Percentiles rank a stretch among this genome's conserved stretches.
Conservation (phyloP, 768 basidiomycete species). For the Rhodotorula toruloides region DNA sequence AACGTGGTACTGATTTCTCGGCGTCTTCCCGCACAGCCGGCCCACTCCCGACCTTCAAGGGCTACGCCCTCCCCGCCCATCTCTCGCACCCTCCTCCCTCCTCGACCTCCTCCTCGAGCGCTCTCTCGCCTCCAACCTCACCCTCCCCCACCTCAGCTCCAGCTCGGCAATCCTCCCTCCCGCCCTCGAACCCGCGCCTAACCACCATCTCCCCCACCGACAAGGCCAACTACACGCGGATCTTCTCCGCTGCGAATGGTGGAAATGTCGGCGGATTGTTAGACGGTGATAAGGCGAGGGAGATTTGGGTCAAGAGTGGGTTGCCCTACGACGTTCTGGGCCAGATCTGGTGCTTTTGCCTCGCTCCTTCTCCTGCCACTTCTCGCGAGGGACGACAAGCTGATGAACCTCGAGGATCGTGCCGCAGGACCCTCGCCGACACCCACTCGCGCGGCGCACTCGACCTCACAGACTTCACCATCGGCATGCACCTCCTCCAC, state of each 20-base stretch:
- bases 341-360: conserved; percentile 72
- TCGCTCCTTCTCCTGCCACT: too few relatives aligned
- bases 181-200: not conserved
- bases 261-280: conserved; percentile 72
- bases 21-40: conserved; percentile 59
- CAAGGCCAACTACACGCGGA: conserved; percentile 69
- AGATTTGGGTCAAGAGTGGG: conserved; percentile 85
- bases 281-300: conserved; percentile 77
- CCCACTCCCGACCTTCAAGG: conserved; percentile 73
- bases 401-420: too few relatives aligned
- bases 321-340: conserved; percentile 78
- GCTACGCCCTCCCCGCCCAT: conserved; percentile 55
- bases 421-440: conserved; percentile 80
- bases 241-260: conserved; percentile 61
- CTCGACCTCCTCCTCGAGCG: not conserved
- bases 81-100: conserved; percentile 52
- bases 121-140: conserved; percentile 21
- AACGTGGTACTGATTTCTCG: too few relatives aligned
- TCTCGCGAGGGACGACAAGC: too few relatives aligned
- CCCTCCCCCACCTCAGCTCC: conserved; percentile 7
- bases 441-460: conserved; percentile 84
- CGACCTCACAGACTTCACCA: conserved; percentile 83
- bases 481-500: conserved; percentile 80
- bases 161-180: not conserved
- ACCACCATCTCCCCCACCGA: conserved; percentile 55